Base-by-base conservation (phyloP, 768 basidiomycete genomes). In the Mycena leptocephala region DNA sequence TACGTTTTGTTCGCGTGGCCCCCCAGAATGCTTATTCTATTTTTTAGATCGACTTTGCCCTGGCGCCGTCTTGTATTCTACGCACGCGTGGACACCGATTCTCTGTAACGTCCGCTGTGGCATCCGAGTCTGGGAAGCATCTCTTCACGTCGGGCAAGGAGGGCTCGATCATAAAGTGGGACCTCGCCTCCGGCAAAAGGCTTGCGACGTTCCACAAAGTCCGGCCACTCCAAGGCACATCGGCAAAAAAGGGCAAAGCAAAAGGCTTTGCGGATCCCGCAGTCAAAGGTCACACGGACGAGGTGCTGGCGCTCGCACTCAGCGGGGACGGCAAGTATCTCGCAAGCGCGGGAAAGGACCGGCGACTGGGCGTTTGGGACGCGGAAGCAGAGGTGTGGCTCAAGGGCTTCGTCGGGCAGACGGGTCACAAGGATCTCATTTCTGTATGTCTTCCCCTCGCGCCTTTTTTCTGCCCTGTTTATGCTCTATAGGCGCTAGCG, bases 111-210 rank as follows among this genome's bases (percentile, higher is more conserved):
- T 93, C 93, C 33, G 95, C 97, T 3, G 91, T 94, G 28, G 92
- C 94, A 2, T 93, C 96, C 1, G 91, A 94, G 63, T 92, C 95
- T 32, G 93, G 90, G 18, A 89, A 88, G 68, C 91, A 90, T 81
- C 90, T 99, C n/a, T 99, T 94, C 83, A 96, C 96, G 0, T 87
- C 97, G 0, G 95, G 95, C 11, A 99, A 99, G 82, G 96, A 98
- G 80, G 98, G 98, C 2, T 88, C 90, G 16, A 96, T 99, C 81
- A 90, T 94, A 69, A 95, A 96, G 83, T 97, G 95, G 95, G 92
- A 95, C 81, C 86, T 97, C 32, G 83, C 82, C 13, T 91, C 90
- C 0, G 95, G 95, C 11, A 89, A 90, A 82, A 92, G 90, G 78
- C 78, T 90, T 1, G 84, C 87, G 13, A 90, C 90, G 2, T 91